Conservation (phyloP, 1,284 basidiomycete genomes). For the Sphagnurus paluster region DNA sequence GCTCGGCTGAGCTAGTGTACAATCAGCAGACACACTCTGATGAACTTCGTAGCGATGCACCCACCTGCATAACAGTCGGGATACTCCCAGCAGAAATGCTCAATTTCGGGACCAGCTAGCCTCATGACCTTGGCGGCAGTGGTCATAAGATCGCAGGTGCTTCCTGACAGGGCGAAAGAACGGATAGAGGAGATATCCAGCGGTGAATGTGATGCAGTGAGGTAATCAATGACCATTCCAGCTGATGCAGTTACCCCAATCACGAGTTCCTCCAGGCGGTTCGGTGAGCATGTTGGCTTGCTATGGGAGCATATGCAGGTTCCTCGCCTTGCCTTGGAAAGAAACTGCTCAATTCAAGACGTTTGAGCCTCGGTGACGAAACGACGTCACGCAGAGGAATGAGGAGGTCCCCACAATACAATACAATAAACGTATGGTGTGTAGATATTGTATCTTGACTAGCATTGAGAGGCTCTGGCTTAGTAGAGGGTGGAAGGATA, state of each 20-base stretch:
- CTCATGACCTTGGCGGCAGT: not conserved
- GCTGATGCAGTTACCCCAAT: not conserved
- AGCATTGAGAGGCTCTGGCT: too few relatives aligned
- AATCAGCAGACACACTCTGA: too few relatives aligned
- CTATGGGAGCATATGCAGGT: too few relatives aligned
- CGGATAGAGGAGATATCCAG: not conserved
- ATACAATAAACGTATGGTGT: too few relatives aligned
- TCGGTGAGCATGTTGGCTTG: not conserved
- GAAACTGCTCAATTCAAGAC: too few relatives aligned
- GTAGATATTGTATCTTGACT: too few relatives aligned
- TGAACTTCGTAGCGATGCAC: not conserved
- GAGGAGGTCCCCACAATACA: too few relatives aligned
- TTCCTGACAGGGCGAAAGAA: not conserved
- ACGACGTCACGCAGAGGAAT: too few relatives aligned
- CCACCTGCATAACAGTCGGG: not conserved
- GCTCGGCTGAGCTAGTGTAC: too few relatives aligned
- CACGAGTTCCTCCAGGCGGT: not conserved
- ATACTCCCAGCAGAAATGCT: not conserved
- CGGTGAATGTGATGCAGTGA: not conserved
- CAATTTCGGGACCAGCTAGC: not conserved
- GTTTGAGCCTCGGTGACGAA: too few relatives aligned
- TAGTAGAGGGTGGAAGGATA: too few relatives aligned
- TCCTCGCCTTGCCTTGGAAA: too few relatives aligned
- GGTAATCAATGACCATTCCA: not conserved
- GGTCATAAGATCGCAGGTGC: not conserved